A percentile compares a stretch with the other conserved stretches of the same genome.
Conservation (phyloP, 495 filamentous ascomycete species). For the Aspergillus funiculosus region DNA sequence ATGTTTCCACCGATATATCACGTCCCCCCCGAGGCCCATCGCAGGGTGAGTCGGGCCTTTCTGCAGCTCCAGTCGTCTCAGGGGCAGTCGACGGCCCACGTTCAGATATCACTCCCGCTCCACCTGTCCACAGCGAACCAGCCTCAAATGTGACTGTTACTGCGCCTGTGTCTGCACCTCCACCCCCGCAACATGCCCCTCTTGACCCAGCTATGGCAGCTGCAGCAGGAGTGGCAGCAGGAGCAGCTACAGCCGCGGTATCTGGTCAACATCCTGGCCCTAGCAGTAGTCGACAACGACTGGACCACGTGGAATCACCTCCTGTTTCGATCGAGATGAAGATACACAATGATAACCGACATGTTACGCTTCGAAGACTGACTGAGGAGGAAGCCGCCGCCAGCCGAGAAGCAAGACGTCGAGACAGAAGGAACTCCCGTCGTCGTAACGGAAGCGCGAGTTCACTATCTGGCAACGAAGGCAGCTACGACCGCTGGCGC, state of each 20-base stretch:
- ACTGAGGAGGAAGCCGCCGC: constrained; percentile 75
- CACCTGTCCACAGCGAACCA: constrained; percentile 44
- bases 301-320: constrained; percentile 45
- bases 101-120: constrained; percentile 43
- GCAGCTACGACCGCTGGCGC: constrained; percentile 44
- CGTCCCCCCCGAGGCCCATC: constrained; percentile 31
- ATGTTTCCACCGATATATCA: constrained; percentile 42
- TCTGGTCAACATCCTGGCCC: constrained; percentile 36
- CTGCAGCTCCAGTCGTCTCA: constrained; percentile 31
- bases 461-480: constrained; percentile 42
- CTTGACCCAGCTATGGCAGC: constrained; percentile 40
- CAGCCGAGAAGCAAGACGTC: constrained; percentile 49
- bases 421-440: constrained; percentile 38
- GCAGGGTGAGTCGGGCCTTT: constrained; percentile 28
- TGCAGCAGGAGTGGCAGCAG: constrained; percentile 41
- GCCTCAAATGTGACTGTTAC: constrained; percentile 36
- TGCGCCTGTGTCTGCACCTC: constrained; percentile 44
- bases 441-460: constrained; percentile 42
- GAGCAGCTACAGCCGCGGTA: constrained; percentile 32
- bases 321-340: constrained; percentile 76
- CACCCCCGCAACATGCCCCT: constrained; percentile 22
- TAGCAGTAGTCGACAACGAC: constrained; percentile 35
- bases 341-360: constrained; percentile 71
- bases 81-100: constrained; percentile 28
- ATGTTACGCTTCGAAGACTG: constrained; percentile 73